Conservation (phyloP, 2,329 filamentous ascomycete species). For the Karstenula rhodostoma region DNA sequence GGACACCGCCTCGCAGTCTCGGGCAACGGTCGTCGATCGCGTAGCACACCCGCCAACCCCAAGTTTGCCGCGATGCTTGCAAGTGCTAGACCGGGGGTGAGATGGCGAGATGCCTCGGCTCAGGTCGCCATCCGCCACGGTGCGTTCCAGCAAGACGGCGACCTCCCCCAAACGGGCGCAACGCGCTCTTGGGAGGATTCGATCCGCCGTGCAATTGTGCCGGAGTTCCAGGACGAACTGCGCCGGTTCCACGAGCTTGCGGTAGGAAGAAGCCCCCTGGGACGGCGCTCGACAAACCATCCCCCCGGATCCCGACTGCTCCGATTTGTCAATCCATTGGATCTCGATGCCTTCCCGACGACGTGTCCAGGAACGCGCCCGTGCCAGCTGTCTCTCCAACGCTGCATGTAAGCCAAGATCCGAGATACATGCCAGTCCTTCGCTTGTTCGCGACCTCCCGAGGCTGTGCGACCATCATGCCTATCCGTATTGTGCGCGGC, state of each 20-base stretch:
- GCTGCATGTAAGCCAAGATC: conserved; percentile 17
- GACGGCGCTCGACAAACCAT: conserved; percentile 11
- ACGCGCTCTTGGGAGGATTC: neutral
- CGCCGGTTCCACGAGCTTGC: neutral
- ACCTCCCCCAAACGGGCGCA: neutral
- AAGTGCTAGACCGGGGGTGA: conserved; percentile 1
- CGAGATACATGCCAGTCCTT: neutral
- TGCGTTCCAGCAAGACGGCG: conserved; percentile 10
- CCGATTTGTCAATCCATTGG: conserved; percentile 24
- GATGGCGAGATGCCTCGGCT: neutral
- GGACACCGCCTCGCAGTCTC: neutral
- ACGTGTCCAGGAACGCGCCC: conserved; percentile 25
- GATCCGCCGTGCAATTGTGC: neutral
- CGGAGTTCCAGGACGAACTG: neutral
- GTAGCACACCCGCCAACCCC: neutral
- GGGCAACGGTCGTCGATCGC: neutral
- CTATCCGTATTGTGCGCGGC: neutral
- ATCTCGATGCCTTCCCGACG: conserved; percentile 8
- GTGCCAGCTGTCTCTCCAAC: conserved; percentile 16
- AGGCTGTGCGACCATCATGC: neutral
- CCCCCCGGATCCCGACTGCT: conserved; percentile 9
- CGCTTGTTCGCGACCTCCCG: neutral
- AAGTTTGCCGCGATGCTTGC: conserved; percentile 3
- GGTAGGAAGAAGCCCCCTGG: conserved; percentile 3
- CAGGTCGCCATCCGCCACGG: neutral